Evolutionary conservation across 352 stramenopile genomes (phyloP).

Genomic region (Saprolegnia parasitica): DNA sequence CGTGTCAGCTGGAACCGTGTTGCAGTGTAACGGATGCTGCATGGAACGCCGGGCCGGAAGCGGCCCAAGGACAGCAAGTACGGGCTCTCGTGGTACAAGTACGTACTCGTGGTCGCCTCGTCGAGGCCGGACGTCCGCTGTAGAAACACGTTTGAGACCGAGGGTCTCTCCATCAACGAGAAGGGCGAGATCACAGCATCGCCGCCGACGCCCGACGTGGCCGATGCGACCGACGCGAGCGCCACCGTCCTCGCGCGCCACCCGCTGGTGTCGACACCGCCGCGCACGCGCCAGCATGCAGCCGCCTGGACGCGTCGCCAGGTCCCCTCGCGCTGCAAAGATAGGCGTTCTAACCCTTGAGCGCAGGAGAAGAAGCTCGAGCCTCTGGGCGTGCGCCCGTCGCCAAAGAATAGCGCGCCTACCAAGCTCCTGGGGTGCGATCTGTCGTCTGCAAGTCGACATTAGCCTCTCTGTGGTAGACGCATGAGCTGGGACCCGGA

Average conservation of each 20-base stretch:
- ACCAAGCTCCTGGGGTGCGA: neutral
- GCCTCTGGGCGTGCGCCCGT: neutral
- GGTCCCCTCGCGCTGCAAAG: neutral
- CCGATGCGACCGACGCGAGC: neutral
- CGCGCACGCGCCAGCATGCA: constrained; percentile 1
- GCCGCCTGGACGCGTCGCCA: constrained; percentile 20
- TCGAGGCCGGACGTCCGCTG: neutral
- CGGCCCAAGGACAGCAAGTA: neutral
- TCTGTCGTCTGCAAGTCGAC: neutral
- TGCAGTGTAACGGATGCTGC: no score
- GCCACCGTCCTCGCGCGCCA: neutral
- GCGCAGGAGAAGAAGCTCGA: constrained; percentile 27
- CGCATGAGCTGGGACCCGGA: constrained; percentile 29
- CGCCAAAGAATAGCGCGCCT: constrained; percentile 8
- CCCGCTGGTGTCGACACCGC: neutral
- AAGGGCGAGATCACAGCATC: neutral
- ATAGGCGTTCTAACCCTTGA: no score
- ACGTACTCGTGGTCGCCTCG: neutral
- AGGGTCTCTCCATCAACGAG: constrained; percentile 16
- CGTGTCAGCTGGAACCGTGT: no score
- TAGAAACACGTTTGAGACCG: constrained; percentile 27
- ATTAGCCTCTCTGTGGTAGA: no score
- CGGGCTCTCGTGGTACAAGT: neutral
- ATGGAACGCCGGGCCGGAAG: neutral
- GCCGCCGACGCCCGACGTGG: neutral